Evolutionary conservation across 1,284 basidiomycete species (phyloP), one percentile per base, ranked within the genome.

Genomic region (Boletellus deceptivus): DNA sequence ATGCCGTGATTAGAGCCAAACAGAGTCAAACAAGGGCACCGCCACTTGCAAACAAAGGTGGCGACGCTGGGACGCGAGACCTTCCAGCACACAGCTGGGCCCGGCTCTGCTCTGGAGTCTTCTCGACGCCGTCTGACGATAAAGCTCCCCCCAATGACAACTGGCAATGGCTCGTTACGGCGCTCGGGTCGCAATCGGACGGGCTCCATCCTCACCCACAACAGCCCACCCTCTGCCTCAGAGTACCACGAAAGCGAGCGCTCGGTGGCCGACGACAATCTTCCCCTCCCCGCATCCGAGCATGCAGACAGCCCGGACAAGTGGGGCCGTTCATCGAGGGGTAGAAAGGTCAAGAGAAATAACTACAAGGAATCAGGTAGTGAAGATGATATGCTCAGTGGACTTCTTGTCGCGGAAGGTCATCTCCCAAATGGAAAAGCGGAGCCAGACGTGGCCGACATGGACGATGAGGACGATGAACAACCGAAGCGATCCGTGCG

Each of bases 211-310:
- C 37, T 37, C 14, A 62, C 63, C 1, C 62, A 63, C 31, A 62
- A 56, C 34, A 70, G 60, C 44, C 57, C 54, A 0, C 65, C 79
- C n/a, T 86, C 84, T 22, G 80, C 83, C 42, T 87, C 85, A 25
- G 83, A 86, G 59, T 87, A 87, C 63, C 75, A 80, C 57, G 78
- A 72, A 54, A 83, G 81, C 60, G 79, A 82, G 54, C 75, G 75
- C 57, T 79, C 77, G 13, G 60, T 70, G 59, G 60, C 71, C 29
- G 68, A 73, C 53, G 72, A 77, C 43, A 63, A 60, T 9, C 56
- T 65, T 62, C 53, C 63, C 64, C 18, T 57, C 43, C 45, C 52
- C 39, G 46, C 59, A 61, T 2, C 63, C 57, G 48, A 65, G 42
- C 69, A 69, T 8, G 57, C 53, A 13, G 69, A 71, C 8, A 67